Conservation (phyloP, 805 yeast genomes). For the Zygosaccharomyces lentus region DNA sequence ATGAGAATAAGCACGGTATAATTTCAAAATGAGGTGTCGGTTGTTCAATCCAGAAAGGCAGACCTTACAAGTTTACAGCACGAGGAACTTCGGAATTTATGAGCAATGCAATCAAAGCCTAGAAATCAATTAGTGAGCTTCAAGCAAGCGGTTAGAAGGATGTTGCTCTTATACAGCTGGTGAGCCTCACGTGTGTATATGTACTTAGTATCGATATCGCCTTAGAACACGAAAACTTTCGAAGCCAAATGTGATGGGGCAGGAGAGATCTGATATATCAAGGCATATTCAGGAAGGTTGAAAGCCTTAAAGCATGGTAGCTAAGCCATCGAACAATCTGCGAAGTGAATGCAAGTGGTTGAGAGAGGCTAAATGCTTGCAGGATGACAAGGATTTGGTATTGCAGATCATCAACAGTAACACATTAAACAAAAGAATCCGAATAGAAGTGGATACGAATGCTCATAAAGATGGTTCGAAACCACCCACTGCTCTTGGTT, state of each 20-base stretch:
- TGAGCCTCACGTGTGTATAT: not conserved
- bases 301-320: conserved; percentile 16
- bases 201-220: not conserved
- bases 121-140: not conserved
- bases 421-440: conserved; percentile 10
- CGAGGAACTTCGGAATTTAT: not conserved
- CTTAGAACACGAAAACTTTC: conserved; percentile 8
- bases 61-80: not conserved
- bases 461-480: not conserved
- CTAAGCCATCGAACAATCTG: conserved; percentile 35
- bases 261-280: not conserved
- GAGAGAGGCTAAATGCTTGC: conserved; percentile 22
- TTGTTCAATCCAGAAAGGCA: not conserved
- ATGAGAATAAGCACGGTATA: not conserved
- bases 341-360: conserved; percentile 34
- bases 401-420: conserved; percentile 18
- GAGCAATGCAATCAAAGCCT: not conserved
- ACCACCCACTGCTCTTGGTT: not conserved
- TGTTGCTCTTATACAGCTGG: not conserved
- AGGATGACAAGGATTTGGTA: conserved; percentile 19
- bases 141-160: not conserved
- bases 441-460: conserved; percentile 1
- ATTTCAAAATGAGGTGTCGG: not conserved
- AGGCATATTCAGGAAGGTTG: not conserved
- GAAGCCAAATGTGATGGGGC: not conserved